Evolutionary conservation across 2,329 filamentous ascomycete species (phyloP).

Genomic region (Aureobasidium sp.): DNA sequence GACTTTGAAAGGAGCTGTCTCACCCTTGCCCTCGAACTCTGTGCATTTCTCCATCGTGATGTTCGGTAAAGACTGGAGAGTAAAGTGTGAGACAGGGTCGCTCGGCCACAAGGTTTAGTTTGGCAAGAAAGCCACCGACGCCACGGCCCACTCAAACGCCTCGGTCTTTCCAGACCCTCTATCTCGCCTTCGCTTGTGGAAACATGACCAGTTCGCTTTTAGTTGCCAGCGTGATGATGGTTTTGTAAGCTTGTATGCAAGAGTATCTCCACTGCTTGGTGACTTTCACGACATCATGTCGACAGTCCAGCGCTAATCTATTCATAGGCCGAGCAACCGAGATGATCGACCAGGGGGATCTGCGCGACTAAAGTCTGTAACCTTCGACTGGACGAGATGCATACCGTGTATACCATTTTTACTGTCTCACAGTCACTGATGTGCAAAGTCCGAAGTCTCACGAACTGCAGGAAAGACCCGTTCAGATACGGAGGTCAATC

Average conservation of each 20-base stretch:
- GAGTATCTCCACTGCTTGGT: constrained; percentile 2
- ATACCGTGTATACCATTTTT: not conserved
- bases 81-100: constrained; percentile 4
- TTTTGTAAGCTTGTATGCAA: not conserved
- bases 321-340: constrained; percentile 7
- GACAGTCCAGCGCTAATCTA: constrained; percentile 2
- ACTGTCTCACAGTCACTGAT: not conserved
- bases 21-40: not conserved
- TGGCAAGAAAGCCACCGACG: constrained; percentile 1
- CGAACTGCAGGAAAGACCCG: not conserved
- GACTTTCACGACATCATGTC: not conserved
- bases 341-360: constrained; percentile 10
- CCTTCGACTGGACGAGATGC: not conserved
- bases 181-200: not conserved
- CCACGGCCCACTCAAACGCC: not conserved
- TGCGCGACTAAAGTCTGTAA: not conserved
- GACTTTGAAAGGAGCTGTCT: not conserved
- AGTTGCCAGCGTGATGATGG: not conserved
- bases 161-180: not conserved
- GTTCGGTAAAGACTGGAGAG: not conserved
- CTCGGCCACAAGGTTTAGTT: not conserved
- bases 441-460: not conserved
- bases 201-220: not conserved
- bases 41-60: not conserved
- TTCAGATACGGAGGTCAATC: not conserved